Evolutionary conservation across 2,329 filamentous ascomycete species (phyloP), one percentile per base, ranked within the genome.

Genomic region (Dothideomycetes sp.): DNA sequence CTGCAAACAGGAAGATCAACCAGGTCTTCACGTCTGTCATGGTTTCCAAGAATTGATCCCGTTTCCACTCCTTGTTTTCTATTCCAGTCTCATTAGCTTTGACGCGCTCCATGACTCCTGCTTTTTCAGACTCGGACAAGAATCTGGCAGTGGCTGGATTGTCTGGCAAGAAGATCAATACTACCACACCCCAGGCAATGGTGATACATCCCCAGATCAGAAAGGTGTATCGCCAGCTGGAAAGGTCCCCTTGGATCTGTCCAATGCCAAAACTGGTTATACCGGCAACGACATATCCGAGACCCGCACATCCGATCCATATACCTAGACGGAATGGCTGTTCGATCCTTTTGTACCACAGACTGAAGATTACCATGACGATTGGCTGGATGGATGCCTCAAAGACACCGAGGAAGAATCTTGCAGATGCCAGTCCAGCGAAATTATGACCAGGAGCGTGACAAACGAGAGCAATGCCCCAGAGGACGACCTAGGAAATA

Each of bases 11-110:
- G 35, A 73, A 68, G 53, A 78, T 75, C 0, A 71, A 69, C 75
- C 74, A 78, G 2, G 71, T 70, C 57, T 77, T 60, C 0, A 73
- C 74, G 47, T 79, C 75, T 3, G 64, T 45, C 7, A 79, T 52
- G 0, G 74, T 71, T 49, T 79, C 74, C n/a, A 71, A 64, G 1
- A 82, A 63, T 46, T 91, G 84, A 18, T 72, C 68, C 62, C 70
- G 66, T 47, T 82, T 82, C 59, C 80, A 83, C 46, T 82, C 70
- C 47, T 78, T 77, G 45, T 76, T 82, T 1, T 78, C 80, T 11
- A 83, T 78, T 0, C 84, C 84, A 45, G 84, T 84, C 54, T 85
- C 76, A 51, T 89, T 89, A 13, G 76, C 68, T 0, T 82, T 69
- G 4, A 89, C 74, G 0, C 84, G 71, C 47, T 85, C 82, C 17